phyloP scores from a whole-genome alignment of 2,329 filamentous ascomycete species.

The Ceratocystiopsis brevicomis region DNA sequence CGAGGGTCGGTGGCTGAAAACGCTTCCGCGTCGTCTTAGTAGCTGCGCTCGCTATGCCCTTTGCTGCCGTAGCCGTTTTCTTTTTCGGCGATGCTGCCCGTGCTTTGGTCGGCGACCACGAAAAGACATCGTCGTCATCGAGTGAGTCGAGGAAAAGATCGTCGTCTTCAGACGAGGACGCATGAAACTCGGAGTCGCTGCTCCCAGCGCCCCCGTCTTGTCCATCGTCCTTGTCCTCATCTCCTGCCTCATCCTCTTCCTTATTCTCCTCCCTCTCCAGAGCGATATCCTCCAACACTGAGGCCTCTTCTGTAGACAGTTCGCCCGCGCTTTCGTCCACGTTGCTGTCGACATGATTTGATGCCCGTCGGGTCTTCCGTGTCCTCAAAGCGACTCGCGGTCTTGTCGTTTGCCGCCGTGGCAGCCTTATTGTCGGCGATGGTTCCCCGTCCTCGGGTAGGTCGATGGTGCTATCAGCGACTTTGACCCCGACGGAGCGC shows the following conservation, averaged over 20 bases:
- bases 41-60: too few relatives aligned
- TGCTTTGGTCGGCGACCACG: neutral
- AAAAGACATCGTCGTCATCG: conserved; percentile 1
- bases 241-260: neutral
- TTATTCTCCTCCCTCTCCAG: neutral
- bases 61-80: too few relatives aligned
- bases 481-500: too few relatives aligned
- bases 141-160: conserved; percentile 1
- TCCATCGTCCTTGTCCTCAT: neutral
- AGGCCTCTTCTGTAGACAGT: conserved; percentile 6
- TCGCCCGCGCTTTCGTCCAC: conserved; percentile 3
- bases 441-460: neutral
- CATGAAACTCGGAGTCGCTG: conserved; percentile 6
- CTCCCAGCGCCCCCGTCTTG: neutral
- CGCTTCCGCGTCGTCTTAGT: too few relatives aligned
- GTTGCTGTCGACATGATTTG: neutral
- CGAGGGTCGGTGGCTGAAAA: too few relatives aligned
- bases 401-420: neutral
- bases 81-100: neutral
- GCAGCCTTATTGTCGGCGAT: too few relatives aligned
- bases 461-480: neutral
- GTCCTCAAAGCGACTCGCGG: conserved; percentile 4
- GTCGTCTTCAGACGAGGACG: neutral
- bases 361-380: conserved; percentile 2
- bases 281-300: conserved; percentile 5